Base-by-base conservation (phyloP, 2,329 filamentous ascomycete species). In the Alternaria incomplexa region DNA sequence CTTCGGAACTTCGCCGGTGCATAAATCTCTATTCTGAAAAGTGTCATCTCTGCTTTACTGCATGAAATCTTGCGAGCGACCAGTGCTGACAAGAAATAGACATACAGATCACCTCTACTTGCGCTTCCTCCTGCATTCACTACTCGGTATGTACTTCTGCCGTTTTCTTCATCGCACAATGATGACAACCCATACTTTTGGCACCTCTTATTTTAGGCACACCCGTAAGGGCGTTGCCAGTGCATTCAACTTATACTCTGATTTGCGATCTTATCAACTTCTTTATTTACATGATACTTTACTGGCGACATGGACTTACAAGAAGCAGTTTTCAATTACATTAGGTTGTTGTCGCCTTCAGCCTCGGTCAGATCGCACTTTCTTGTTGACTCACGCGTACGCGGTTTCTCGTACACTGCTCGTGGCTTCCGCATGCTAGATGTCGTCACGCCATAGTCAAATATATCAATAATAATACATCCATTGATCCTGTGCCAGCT, bases 161-260 rank as follows among this genome's bases (percentile, higher is more conserved):
- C n/a, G n/a, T 40, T 40, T 20, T 26, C 43, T 22, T 30, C 17
- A 46, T 23, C 15, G 55, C 58, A 65, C 55, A 71, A 67, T 67
- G 71, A 71, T 70, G 70, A 72, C 52, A 60, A 56, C 45, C 54
- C 47, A 53, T 61, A 66, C 62, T 73, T 69, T 92, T 97, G 93
- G 93, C 93, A 97, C 93, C 93, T 97, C 93, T 97, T 96, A 66
- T 68, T 68, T 73, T 71, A 73, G 53, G 50, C 56, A 32, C 85
- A 28, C 47, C 66, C 68, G 66, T 69, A 67, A 69, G 64, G 67
- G 70, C 64, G 69, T 65, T 62, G 62, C 48, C 52, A 68, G 78
- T 79, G 78, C 77, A 75, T 73, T 77, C 66, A 79, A 76, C 69
- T 73, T 77, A 77, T 74, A 63, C 73, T 76, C 77, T 80, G 78